These are phyloP conservation scores for Gossypium rotundifolium DNA, from an alignment of 345 rosid species.

Conservation along the genomic window DNA sequence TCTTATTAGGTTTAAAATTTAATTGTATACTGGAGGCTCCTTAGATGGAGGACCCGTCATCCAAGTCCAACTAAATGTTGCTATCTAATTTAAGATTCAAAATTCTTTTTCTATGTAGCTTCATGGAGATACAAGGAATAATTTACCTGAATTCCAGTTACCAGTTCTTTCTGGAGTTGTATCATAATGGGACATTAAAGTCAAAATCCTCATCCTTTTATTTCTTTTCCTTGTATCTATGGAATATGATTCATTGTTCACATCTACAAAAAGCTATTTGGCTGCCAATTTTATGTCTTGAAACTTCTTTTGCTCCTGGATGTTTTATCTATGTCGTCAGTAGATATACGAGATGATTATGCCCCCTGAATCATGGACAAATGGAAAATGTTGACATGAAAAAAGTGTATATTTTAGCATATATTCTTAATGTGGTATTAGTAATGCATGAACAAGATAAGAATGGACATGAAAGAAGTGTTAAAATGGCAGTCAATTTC, in stretches of 20 bases:
- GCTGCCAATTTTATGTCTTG: neutral
- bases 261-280: neutral
- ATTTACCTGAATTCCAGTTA: neutral
- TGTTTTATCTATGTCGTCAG: neutral
- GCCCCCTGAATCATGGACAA: neutral
- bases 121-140: neutral
- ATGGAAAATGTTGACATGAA: neutral
- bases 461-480: neutral
- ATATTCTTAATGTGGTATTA: neutral
- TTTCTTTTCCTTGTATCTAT: neutral
- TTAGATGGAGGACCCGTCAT: neutral
- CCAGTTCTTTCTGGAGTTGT: neutral
- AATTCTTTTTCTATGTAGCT: neutral
- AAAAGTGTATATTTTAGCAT: neutral
- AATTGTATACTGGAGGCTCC: neutral
- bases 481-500: neutral
- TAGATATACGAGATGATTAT: neutral
- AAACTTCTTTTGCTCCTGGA: neutral
- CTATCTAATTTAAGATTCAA: neutral
- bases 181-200: neutral
- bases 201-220: neutral
- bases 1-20: slow-evolving; percentile 1
- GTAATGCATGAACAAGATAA: neutral
- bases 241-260: neutral
- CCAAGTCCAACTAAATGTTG: neutral